Evolutionary conservation across 2,329 filamentous ascomycete genomes (phyloP).

Genomic region (Aureobasidium mangrovei): DNA sequence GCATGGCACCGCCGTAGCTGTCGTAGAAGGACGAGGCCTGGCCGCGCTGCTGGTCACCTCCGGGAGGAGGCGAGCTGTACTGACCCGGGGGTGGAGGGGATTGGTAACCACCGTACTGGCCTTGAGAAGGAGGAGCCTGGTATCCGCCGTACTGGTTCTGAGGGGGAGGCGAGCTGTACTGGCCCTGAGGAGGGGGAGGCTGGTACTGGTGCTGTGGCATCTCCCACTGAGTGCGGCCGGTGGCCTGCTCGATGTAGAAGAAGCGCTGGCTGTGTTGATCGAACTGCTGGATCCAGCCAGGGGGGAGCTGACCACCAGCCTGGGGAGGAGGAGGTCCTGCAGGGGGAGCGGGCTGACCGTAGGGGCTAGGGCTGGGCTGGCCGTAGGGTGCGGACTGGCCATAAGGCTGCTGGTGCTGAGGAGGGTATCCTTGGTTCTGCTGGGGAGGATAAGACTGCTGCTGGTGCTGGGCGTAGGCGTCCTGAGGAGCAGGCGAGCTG

Average conservation of each 20-base stretch:
- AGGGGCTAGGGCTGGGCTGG: slow-evolving; percentile 15
- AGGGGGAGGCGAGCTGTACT: slow-evolving; percentile 4
- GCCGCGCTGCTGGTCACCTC: slow-evolving; percentile 6
- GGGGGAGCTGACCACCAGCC: slow-evolving; percentile 43
- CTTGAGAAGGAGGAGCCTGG: slow-evolving; percentile 21
- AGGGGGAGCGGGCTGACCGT: slow-evolving; percentile 22
- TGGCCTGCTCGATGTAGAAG: slow-evolving; percentile 56
- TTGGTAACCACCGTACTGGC: slow-evolving; percentile 12
- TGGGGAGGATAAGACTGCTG: slow-evolving; percentile 23
- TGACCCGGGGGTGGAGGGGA: neutral
- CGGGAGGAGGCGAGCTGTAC: neutral
- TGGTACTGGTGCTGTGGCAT: slow-evolving; percentile 33
- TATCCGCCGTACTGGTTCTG: slow-evolving; percentile 16
- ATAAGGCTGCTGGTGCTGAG: slow-evolving; percentile 13
- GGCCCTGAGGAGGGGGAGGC: slow-evolving; percentile 21
- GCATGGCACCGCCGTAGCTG: slow-evolving; percentile 11
- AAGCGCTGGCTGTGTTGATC: slow-evolving; percentile 53
- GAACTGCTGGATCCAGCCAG: slow-evolving; percentile 56
- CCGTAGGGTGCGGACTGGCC: slow-evolving; percentile 15
- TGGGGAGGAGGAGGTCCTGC: slow-evolving; percentile 22
- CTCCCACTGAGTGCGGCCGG: slow-evolving; percentile 57
- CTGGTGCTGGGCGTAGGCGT: slow-evolving; percentile 20
- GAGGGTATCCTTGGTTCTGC: slow-evolving; percentile 16
- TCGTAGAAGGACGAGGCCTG: slow-evolving; percentile 7
- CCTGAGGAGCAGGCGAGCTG: slow-evolving; percentile 11